A percentile compares a stretch with the other conserved stretches of the same genome.
These are phyloP conservation scores for Davidsoniella virescens DNA, from an alignment of 2,329 filamentous ascomycete species.

Conservation along the genomic window DNA sequence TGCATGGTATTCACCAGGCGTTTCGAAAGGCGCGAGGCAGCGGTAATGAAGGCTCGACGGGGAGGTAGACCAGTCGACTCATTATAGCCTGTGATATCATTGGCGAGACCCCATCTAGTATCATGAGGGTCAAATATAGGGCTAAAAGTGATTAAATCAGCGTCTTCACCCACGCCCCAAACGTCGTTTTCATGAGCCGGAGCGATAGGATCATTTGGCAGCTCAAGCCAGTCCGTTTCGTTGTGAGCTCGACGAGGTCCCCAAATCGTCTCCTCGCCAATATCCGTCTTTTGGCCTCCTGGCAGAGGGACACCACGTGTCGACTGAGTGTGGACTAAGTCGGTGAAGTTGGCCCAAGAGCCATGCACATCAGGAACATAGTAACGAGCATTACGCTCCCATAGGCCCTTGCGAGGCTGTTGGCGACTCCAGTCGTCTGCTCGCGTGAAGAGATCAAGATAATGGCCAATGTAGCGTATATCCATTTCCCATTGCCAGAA, in stretches of 20 bases:
- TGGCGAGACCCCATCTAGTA: constrained; percentile 67
- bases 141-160: constrained; percentile 81
- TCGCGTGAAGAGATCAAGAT: constrained; percentile 57
- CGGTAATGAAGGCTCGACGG: constrained; percentile 77
- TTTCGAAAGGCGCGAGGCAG: constrained; percentile 67
- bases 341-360: constrained; percentile 56
- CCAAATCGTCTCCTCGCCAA: constrained; percentile 52
- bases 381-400: constrained; percentile 66
- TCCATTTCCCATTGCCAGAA: constrained; percentile 98
- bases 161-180: constrained; percentile 83
- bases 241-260: constrained; percentile 59
- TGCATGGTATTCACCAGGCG: constrained; percentile 78
- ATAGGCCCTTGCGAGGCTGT: constrained; percentile 65
- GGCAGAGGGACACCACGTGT: constrained; percentile 1
- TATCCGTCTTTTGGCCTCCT: constrained; percentile 5
- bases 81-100: constrained; percentile 78
- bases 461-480: constrained; percentile 76
- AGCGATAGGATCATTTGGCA: constrained; percentile 56
- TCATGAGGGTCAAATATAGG: constrained; percentile 81
- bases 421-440: constrained; percentile 51
- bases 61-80: constrained; percentile 40
- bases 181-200: constrained; percentile 56
- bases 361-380: constrained; percentile 65
- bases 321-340: constrained; percentile 22
- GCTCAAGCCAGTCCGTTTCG: constrained; percentile 53